Conservation (phyloP, 768 basidiomycete genomes). For the Termitomyces sp. region DNA sequence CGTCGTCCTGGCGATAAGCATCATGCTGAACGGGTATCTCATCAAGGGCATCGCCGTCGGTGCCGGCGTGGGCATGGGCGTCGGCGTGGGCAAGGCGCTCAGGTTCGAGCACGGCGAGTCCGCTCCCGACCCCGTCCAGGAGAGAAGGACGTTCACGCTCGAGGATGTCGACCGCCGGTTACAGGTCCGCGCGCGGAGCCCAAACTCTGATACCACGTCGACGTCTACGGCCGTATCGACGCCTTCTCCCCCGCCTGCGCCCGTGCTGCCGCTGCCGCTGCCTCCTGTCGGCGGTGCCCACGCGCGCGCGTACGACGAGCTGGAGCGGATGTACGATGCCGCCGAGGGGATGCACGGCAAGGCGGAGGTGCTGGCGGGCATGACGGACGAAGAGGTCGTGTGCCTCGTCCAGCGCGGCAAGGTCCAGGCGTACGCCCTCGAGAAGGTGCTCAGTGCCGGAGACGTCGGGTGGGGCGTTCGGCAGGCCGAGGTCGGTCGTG, state of each 20-base stretch:
- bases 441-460: conserved; percentile 74
- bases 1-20: conserved; percentile 75
- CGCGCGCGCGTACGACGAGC: conserved; percentile 74
- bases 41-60: conserved; percentile 80
- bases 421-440: conserved; percentile 91
- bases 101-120: not conserved
- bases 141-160: conserved; percentile 38
- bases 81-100: conserved; percentile 19
- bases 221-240: no score
- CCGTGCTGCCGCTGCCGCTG: no score
- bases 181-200: no score
- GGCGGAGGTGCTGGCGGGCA: conserved; percentile 39
- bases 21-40: conserved; percentile 89
- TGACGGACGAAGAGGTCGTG: conserved; percentile 93
- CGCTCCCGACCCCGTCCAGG: no score
- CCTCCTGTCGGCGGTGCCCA: no score
- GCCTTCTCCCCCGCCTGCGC: no score
- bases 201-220: no score
- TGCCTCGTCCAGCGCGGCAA: conserved; percentile 85
- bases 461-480: conserved; percentile 39
- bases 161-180: conserved; percentile 27
- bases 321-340: conserved; percentile 74
- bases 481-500: conserved; percentile 62
- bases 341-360: conserved; percentile 50
- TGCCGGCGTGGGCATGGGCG: conserved; percentile 22